Percentiles rank a stretch among this genome's conserved stretches.
Conservation (phyloP, 164 flowering plant genomes). For the Umbilicus rupestris region DNA sequence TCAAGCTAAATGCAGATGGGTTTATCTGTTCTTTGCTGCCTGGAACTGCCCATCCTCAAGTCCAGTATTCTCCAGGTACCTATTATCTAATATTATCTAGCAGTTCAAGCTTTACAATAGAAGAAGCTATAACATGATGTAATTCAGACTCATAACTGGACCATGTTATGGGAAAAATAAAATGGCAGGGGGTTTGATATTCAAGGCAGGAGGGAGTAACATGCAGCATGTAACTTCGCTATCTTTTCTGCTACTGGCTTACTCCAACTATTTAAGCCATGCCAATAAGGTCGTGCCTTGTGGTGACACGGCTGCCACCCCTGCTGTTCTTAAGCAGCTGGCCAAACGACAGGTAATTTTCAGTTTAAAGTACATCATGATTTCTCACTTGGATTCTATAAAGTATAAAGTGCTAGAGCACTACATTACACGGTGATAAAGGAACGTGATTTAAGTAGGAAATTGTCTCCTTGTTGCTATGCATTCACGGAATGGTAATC, state of each 20-base stretch:
- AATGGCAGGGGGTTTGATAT: conserved; percentile 68
- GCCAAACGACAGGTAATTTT: conserved; percentile 74
- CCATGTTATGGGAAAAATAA: background rate
- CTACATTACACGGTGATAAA: background rate
- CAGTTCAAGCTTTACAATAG: background rate
- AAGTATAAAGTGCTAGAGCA: background rate
- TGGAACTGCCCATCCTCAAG: conserved; percentile 62
- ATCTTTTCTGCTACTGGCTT: conserved; percentile 79
- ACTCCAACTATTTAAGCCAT: conserved; percentile 87
- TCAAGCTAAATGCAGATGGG: conserved; percentile 69
- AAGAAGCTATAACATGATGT: too few species aligned
- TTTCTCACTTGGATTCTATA: background rate
- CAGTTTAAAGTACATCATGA: background rate
- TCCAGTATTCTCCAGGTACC: conserved; percentile 90
- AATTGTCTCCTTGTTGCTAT: background rate
- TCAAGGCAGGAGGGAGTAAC: conserved; percentile 87
- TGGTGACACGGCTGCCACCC: conserved; percentile 47
- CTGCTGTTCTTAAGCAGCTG: conserved; percentile 52
- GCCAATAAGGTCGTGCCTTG: conserved; percentile 79
- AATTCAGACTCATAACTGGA: background rate
- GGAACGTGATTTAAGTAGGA: background rate
- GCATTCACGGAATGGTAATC: conserved; percentile 1
- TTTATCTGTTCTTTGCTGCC: conserved; percentile 83
- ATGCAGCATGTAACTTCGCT: conserved; percentile 98
- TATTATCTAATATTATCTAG: background rate